phyloP scores from a whole-genome alignment of 108 stramenopile genomes.

The Aurantiochytrium sp. region DNA sequence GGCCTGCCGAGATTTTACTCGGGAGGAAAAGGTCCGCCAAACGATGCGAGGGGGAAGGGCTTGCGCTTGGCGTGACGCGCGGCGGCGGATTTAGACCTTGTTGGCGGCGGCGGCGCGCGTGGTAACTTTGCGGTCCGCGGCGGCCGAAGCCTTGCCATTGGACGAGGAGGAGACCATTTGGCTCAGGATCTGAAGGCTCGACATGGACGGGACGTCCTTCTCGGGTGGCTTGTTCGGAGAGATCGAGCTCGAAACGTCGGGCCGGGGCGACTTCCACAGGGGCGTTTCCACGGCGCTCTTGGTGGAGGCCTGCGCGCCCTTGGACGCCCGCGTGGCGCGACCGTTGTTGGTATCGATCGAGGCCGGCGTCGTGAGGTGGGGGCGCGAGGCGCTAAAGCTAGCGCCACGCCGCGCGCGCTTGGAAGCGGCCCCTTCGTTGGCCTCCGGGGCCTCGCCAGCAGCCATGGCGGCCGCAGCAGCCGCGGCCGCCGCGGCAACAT shows the following conservation, averaged over 20 bases:
- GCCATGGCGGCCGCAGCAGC: no score
- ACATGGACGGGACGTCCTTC: not conserved
- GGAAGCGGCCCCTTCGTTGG: no score
- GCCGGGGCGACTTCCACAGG: not conserved
- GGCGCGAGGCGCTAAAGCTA: slow-evolving; percentile 1
- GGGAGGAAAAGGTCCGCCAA: no score
- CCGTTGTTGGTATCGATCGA: not conserved
- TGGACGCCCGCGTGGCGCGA: not conserved
- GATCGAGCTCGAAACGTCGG: not conserved
- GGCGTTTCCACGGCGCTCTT: not conserved
- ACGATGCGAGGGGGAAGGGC: no score
- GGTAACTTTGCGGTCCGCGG: no score
- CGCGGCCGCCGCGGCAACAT: no score
- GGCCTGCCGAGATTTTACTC: no score
- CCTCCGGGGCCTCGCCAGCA: no score
- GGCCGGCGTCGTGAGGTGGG: not conserved
- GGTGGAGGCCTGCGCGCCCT: not conserved
- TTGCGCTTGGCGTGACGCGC: no score
- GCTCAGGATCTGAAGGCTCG: not conserved
- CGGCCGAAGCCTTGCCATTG: not conserved
- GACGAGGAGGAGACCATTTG: not conserved
- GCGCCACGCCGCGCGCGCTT: not conserved
- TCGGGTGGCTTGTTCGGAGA: not conserved
- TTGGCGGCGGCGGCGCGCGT: not conserved
- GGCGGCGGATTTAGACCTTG: no score